Base-by-base conservation (phyloP, 768 basidiomycete species). In the Tylopilus rubrobrunneus region DNA sequence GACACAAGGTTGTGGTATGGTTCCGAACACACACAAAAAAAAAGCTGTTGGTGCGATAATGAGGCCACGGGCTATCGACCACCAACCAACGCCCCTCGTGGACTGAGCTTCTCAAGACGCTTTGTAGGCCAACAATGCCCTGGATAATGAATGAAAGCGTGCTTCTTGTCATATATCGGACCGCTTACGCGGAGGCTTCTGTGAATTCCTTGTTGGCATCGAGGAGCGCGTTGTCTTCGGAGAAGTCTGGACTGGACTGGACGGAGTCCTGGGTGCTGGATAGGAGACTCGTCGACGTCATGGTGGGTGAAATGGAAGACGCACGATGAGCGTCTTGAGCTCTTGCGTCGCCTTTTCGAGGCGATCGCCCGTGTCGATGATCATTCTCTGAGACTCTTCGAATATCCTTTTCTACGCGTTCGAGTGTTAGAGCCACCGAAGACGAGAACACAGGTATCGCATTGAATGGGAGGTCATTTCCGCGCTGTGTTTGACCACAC, bases 321-420 rank as follows among this genome's bases (percentile, higher is more conserved):
- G 57, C 67, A 94, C 92, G 49, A 91, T 67, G 44, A 91, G 70
- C 53, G 80, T 78, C 58, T 77, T 73, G 55, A 94, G 76, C 51
- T 88, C 87, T 52, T 74, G 82, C 29, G 76, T 75, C 31, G 82
- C 84, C 62, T 76, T 80, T 45, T 76, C 80, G n/a, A 91, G 72
- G 45, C 87, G 79, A 51, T 68, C 76, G 51, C 74, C 72, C 21
- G 85, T 78, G 65, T 92, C 89, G 48, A 71, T 71, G 55, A 92
- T 79, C 91, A 95, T 91, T 76, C 83, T 90, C 56, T 81, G 73
- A 41, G 86, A 85, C 74, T 95, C 92, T 52, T 88, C 84, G 46
- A 85, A 71, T 73, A 92, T 74, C 63, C 78, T 80, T 51, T 68
- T 76, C 89, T 92, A 54, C 52, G 43, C 48, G 45, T 19, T 48